Base-by-base conservation (phyloP, 805 yeast species). In the Yamadazyma phyllophila region DNA sequence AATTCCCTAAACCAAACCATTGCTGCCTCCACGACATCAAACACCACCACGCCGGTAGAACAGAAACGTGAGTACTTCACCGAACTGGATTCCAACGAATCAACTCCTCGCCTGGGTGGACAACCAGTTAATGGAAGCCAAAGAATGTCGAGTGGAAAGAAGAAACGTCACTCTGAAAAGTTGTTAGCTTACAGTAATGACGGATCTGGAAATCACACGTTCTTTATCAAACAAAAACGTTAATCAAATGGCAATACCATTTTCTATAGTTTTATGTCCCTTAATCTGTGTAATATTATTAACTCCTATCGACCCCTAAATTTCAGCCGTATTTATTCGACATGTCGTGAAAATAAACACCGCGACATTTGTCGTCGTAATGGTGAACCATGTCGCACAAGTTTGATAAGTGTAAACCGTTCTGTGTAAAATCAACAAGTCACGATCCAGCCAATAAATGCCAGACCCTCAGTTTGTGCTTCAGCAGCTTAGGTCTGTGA, bases 401-500 rank as follows among this genome's bases (percentile, higher is more conserved):
- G 17, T 12, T 29, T 29, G 32, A 29, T 29, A 11, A 29, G 13
- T 29, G 12, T 29, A 36, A 20, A 17, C 17, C 14, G 26, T 11
- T 36, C 31, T 36, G 9, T 24, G 40, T 35, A 17, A 35, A 32
- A 29, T 29, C 31, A 29, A 29, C 31, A 29, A 20, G 24, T 20
- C 24, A 20, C 6, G 24, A 20, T 20, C 24, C 3, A 20, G 24
- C 6, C 24, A 29, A 13, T 13, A 16, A 13, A 43, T 44, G 46
- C 45, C 36, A 34, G 42, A 44, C 34, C 40, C 31, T 14, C 29
- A 9, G 31, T 46, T 37, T 39, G 41, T 47, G 16, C 36, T 32
- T 41, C 76, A 71, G 47, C 68, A 80, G 48, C 74, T 83, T 37
- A 71, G 85, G 45, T 75, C 84, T 9, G 66, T 77, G 2, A 73